Evolutionary conservation across 2,329 filamentous ascomycete species (phyloP), one percentile per base, ranked within the genome.

Genomic region (Penicillium paneum): DNA sequence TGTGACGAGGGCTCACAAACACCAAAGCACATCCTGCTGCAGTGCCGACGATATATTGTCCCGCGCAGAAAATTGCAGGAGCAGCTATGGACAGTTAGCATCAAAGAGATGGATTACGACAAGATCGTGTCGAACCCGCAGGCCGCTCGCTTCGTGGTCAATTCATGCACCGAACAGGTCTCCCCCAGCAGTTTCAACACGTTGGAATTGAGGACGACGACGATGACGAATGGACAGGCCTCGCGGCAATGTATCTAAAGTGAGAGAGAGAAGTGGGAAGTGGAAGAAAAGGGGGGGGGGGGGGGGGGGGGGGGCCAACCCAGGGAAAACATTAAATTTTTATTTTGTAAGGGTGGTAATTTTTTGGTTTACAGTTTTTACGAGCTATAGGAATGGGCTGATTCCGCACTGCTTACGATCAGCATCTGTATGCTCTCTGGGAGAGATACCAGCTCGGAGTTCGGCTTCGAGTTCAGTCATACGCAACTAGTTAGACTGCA

Each of bases 1-100:
- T 60, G 43, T 21, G 36, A 26, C 0, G 21, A 55, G 5, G 54
- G 57, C 0, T 55, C 48, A 7, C 48, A 58, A 6, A 62, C 47
- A 2, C 50, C 43, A 2, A 42, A n/a, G n/a, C 42, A 58, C 11
- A 11, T 48, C 2, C n/a, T 48, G 0, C 28, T 38, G 7, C 12
- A 38, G 34, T 26, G 43, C 1, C 12, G 15, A 0, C 8, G 1
- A 2, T 28, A 42, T 7, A 3, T 7, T 3, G 1, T 28, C 0
- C 40, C n/a, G 8, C 40, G 40, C 2, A 17, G 5, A 0, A 26
- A 19, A 3, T 5, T 29, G 8, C 29, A 3, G 40, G n/a, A 17
- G 3, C 26, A 29, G 0, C 1, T 21, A 3, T 1, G 0, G 0
- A 3, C 1, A 0, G 1, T 38, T 5, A 17, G 17, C 0, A 21